Evolutionary conservation across 1,139 yeast genomes (phyloP), one percentile per base, ranked within the genome.

Genomic region (Blastobotrys buckinghamii): DNA sequence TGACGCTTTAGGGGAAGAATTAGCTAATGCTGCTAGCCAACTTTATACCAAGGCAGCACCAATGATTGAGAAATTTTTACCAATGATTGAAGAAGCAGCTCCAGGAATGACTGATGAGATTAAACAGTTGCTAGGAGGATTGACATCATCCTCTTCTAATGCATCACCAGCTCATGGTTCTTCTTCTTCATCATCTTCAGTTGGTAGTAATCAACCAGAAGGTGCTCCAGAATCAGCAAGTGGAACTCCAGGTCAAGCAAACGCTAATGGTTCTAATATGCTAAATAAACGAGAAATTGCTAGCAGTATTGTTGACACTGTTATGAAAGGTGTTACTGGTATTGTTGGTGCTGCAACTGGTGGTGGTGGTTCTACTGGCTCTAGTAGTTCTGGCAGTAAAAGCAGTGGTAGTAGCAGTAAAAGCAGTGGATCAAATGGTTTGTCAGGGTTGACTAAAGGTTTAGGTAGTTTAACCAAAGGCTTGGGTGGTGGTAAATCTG

Each of bases 401-500:
- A 26, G 41, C 27, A 38, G 30, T 16, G 19, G 41, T 30, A 8
- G 27, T 38, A 19, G 27, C 41, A 38, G 27, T 19, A 27, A 27
- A 20, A 17, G 15, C 39, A 16, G 39, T 15, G 39, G 17, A 12
- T 35, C n/a, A 24, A 35, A 12, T 15, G 17, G 35, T 24, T 7
- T 35, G 29, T 13, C n/a, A n/a, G 8, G 41, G 10, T 27, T 27
- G 7, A 17, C 13, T 10, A 22, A 16, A 10, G 12, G 13, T n/a
- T 10, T 17, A 15, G 41, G 41, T 38, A 12, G 41, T 6, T 22
- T 22, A 22, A 22, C n/a, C n/a, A n/a, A n/a, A n/a, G n/a, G n/a
- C n/a, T 6, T 17, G 29, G n/a, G 13, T 38, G 44, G 44, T 19
- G 44, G 44, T 26, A 10, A 13, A 7, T 15, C 34, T 39, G 42